Conservation (phyloP, 2,329 filamentous ascomycete genomes). For the Magnaporthiopsis rhizophila region DNA sequence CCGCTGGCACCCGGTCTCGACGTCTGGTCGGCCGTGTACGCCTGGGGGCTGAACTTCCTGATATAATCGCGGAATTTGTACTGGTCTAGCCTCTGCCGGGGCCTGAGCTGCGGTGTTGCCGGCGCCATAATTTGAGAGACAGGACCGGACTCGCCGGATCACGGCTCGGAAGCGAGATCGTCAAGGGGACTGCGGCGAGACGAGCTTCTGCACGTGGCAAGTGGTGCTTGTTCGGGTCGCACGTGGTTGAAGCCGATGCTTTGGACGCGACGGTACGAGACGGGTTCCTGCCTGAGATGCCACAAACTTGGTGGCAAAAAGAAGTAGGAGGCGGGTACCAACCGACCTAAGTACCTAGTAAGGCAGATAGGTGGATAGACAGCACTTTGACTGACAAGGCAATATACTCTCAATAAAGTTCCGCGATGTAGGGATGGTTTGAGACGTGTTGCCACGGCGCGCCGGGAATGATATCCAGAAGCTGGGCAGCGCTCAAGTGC, state of each 20-base stretch:
- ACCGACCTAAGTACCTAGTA: too few species aligned
- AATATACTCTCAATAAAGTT: background rate
- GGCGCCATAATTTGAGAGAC: conserved; percentile 12
- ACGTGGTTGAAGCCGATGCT: background rate
- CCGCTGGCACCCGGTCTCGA: conserved; percentile 1
- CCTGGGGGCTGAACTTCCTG: conserved; percentile 58
- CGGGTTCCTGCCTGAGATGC: background rate
- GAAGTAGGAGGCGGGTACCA: background rate
- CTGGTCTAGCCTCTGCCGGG: conserved; percentile 54
- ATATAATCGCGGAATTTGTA: conserved; percentile 63
- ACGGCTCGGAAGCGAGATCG: background rate
- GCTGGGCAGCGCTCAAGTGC: background rate
- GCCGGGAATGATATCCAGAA: background rate
- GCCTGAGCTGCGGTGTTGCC: conserved; percentile 28
- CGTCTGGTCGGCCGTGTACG: conserved; percentile 36
- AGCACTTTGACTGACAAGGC: too few species aligned
- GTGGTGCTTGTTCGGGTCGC: background rate
- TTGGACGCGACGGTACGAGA: background rate
- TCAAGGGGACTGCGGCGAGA: background rate
- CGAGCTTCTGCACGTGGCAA: background rate
- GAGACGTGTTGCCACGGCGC: background rate
- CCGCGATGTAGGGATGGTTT: background rate
- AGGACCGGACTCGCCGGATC: background rate
- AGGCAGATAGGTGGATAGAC: background rate
- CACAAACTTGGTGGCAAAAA: background rate